Base-by-base conservation (phyloP, 768 basidiomycete genomes). In the Mycena latifolia region DNA sequence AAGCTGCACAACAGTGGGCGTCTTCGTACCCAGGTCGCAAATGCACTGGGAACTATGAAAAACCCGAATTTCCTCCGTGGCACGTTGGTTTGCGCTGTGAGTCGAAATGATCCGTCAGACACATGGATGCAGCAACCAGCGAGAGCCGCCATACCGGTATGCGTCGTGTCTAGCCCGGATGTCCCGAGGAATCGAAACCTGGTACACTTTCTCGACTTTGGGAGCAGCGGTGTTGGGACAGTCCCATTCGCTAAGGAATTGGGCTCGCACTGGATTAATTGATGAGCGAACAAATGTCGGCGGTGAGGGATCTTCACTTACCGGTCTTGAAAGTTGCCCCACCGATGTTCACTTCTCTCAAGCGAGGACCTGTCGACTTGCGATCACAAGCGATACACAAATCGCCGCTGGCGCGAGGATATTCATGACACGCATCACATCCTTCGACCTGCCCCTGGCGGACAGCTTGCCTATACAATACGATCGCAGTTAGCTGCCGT, bases 11-110 rank as follows among this genome's bases (percentile, higher is more conserved):
- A 72, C n/a, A 1, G 72, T 71, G 5, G 81, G 73, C 33, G 83
- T 83, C 64, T 86, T 87, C 18, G 81, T 81, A 10, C 89, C 89
- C 65, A 91, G 77, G 73, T 91, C 88, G 77, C 89, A 91, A 45
- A 91, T 88, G 70, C 89, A 90, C 65, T 89, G 88, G 3, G 87
- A 81, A 61, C 87, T 84, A 65, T 91, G 86, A 71, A 88, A 91
- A 41, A 85, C 88, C 69, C 86, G 83, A 56, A 89, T 79, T 70
- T 87, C 81, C 67, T 81, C 80, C 66, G 80, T 78, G 48, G 73
- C 76, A 55, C 69, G 74, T 66, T 75, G 80, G 64, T 73, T 77
- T 65, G 80, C 76, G 65, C 79, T 83, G 73, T 28, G 70, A 66
- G 46, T 73, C 55, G 18, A 52, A 55, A 20, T 75, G 29, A 55